Conservation (phyloP, 208 protist genomes). For the Leishmania major region DNA sequence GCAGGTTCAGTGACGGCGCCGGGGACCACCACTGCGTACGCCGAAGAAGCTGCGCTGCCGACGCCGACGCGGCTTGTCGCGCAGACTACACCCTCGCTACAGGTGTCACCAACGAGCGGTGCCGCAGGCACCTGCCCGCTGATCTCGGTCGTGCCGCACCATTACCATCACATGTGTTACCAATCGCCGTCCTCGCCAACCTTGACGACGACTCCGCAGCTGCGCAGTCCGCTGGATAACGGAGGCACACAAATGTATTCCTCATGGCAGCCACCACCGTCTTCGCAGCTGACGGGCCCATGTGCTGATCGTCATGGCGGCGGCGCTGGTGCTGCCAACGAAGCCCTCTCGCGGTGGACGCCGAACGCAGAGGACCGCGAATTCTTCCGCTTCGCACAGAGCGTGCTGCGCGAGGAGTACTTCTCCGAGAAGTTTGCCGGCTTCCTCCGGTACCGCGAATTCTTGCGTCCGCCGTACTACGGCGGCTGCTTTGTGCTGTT, state of each 20-base stretch:
- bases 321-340: not conserved
- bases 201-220: not conserved
- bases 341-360: not conserved
- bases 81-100: not conserved
- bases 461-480: constrained; percentile 39
- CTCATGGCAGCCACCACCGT: not conserved
- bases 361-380: constrained; percentile 6
- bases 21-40: not conserved
- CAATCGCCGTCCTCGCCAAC: not conserved
- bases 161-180: not conserved
- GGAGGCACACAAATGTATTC: not conserved
- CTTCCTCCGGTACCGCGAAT: constrained; percentile 41
- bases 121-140: not conserved
- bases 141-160: not conserved
- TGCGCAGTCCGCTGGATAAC: not conserved
- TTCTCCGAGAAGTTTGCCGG: constrained; percentile 61
- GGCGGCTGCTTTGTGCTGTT: constrained; percentile 72
- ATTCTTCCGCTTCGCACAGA: constrained; percentile 19
- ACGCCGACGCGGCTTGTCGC: not conserved
- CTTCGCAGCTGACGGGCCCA: not conserved
- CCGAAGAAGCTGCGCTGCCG: not conserved
- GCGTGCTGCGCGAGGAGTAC: constrained; percentile 34
- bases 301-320: not conserved
- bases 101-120: no score
- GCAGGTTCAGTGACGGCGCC: not conserved